Percentiles rank a stretch among this genome's conserved stretches.
phyloP scores from a whole-genome alignment of 1,284 basidiomycete species.

The Fomitopsis betulina region DNA sequence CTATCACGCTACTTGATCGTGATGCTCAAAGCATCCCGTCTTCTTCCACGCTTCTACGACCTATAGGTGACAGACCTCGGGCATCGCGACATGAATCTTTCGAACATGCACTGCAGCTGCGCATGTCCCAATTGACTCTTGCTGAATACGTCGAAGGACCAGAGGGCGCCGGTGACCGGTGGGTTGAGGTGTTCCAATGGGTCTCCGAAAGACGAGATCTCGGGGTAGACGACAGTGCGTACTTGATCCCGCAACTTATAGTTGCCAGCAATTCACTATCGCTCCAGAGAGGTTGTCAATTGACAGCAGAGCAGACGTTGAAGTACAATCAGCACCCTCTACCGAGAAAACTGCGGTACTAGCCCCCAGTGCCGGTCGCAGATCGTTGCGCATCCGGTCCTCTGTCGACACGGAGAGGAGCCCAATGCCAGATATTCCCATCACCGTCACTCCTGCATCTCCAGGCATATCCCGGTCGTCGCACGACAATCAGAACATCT shows the following conservation, averaged over 20 bases:
- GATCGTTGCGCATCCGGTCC: conserved; percentile 9
- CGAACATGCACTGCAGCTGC: conserved; percentile 78
- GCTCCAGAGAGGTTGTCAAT: conserved; percentile 24
- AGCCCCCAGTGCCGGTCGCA: background rate
- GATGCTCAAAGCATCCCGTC: conserved; percentile 39
- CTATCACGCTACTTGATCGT: conserved; percentile 30
- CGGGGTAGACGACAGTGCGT: conserved; percentile 34
- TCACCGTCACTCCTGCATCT: conserved; percentile 44
- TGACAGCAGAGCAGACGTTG: conserved; percentile 22
- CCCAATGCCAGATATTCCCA: conserved; percentile 21
- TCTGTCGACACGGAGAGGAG: conserved; percentile 12
- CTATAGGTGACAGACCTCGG: conserved; percentile 49
- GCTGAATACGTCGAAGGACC: conserved; percentile 84
- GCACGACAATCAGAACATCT: background rate
- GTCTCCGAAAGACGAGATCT: conserved; percentile 58
- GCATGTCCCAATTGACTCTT: conserved; percentile 84
- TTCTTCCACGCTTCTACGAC: conserved; percentile 43
- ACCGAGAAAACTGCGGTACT: conserved; percentile 15
- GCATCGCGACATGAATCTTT: conserved; percentile 61
- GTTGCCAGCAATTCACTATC: background rate
- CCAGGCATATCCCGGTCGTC: conserved; percentile 24
- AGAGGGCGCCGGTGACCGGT: conserved; percentile 78
- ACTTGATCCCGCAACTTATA: background rate
- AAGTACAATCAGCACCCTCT: conserved; percentile 17
- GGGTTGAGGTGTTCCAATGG: conserved; percentile 87